Percentiles rank a stretch among this genome's conserved stretches.
Conservation (phyloP, 805 yeast species). For the Yarrowia sp. region DNA sequence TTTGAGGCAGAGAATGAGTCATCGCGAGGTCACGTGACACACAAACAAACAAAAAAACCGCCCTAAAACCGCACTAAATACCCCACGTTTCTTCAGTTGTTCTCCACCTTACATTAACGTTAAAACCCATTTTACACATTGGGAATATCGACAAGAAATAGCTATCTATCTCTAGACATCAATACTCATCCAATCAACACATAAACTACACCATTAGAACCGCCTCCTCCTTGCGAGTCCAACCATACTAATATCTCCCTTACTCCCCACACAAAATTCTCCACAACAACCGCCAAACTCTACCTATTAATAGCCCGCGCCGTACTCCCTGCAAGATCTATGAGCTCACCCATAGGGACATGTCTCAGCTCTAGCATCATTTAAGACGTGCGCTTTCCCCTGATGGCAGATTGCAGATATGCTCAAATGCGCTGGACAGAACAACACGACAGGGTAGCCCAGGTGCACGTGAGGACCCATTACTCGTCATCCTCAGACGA, state of each 20-base stretch:
- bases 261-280: not conserved
- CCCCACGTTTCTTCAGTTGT: too few relatives aligned
- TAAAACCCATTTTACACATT: not conserved
- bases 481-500: not conserved
- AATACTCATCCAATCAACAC: not conserved
- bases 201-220: not conserved
- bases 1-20: too few relatives aligned
- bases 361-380: conserved; percentile 21
- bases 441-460: conserved; percentile 24
- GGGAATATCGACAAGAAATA: not conserved
- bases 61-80: too few relatives aligned
- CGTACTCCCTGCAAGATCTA: conserved; percentile 12
- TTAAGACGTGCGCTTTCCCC: conserved; percentile 9
- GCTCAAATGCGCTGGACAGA: conserved; percentile 24
- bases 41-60: too few relatives aligned
- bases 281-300: not conserved
- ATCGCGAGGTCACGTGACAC: too few relatives aligned
- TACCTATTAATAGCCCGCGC: conserved; percentile 11
- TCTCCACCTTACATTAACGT: not conserved
- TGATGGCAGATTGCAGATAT: not conserved
- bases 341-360: conserved; percentile 8
- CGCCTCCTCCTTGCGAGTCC: not conserved
- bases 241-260: not conserved
- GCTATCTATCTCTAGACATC: too few relatives aligned
- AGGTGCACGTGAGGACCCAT: conserved; percentile 4